phyloP scores from a whole-genome alignment of 2,329 filamentous ascomycete genomes.

The Coleophoma crateriformis region DNA sequence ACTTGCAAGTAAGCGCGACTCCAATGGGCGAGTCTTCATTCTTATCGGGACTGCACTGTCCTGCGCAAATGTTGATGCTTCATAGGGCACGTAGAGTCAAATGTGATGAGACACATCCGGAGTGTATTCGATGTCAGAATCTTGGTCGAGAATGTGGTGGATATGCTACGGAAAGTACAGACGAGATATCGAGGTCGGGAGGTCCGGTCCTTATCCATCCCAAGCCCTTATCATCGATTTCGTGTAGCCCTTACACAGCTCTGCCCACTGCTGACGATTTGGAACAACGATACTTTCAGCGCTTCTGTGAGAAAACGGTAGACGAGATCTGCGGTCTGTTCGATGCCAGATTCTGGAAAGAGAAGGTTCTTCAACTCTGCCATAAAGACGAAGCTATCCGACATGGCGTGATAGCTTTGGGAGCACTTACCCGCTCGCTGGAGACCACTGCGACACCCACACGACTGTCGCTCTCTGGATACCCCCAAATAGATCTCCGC shows the following conservation, averaged over 20 bases:
- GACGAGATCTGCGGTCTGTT: slow-evolving; percentile 23
- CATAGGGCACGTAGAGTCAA: slow-evolving; percentile 26
- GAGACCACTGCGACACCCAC: slow-evolving; percentile 25
- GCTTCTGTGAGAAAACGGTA: slow-evolving; percentile 26
- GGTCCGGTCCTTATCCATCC: slow-evolving; percentile 23
- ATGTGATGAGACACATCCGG: slow-evolving; percentile 27
- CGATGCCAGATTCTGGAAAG: slow-evolving; percentile 25
- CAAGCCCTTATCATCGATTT: slow-evolving; percentile 22
- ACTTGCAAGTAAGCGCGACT: slow-evolving; percentile 24
- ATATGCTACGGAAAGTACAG: slow-evolving; percentile 21
- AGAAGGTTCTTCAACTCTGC: slow-evolving; percentile 26
- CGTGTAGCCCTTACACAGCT: slow-evolving; percentile 20
- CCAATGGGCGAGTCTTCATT: neutral
- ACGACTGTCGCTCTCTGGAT: slow-evolving; percentile 22
- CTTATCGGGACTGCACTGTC: slow-evolving; percentile 1
- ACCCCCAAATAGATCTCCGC: slow-evolving; percentile 23
- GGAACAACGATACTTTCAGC: slow-evolving; percentile 25
- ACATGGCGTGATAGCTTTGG: slow-evolving; percentile 24
- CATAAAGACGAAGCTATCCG: slow-evolving; percentile 23
- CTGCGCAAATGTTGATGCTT: slow-evolving; percentile 7
- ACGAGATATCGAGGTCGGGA: slow-evolving; percentile 18
- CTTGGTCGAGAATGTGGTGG: slow-evolving; percentile 27
- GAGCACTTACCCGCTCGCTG: slow-evolving; percentile 22
- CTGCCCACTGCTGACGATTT: slow-evolving; percentile 18
- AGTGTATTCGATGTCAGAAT: slow-evolving; percentile 26